Evolutionary conservation across 176 grass and related monocot genomes (phyloP).

Genomic region (Lolium rigidum): DNA sequence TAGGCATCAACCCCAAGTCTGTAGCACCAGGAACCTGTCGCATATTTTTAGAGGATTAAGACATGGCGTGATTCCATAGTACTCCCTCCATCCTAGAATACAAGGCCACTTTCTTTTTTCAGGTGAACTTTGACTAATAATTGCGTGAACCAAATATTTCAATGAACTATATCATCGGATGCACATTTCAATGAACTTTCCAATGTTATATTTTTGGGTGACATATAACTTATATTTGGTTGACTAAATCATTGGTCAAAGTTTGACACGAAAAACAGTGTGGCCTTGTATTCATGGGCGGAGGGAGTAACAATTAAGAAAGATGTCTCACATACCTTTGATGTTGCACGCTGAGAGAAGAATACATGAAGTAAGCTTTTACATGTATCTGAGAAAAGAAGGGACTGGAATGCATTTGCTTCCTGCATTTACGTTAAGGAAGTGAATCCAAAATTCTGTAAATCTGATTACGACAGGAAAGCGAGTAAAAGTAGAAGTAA

Average conservation of each 20-base stretch:
- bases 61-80: conserved; percentile 18
- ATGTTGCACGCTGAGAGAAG: conserved; percentile 84
- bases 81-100: no score
- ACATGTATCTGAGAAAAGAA: conserved; percentile 93
- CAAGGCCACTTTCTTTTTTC: no score
- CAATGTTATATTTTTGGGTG: no score
- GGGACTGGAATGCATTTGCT: conserved; percentile 68
- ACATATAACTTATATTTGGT: no score
- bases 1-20: conserved; percentile 75
- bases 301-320: conserved; percentile 32
- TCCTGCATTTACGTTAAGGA: conserved; percentile 65
- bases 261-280: no score
- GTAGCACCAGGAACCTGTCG: conserved; percentile 82
- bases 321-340: conserved; percentile 61
- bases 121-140: no score
- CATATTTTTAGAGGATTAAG: conserved; percentile 34
- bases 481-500: background rate
- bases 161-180: no score
- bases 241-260: no score
- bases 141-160: no score
- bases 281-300: no score
- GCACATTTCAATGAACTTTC: no score
- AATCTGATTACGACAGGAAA: background rate
- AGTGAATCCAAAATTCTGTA: conserved; percentile 36
- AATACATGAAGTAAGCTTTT: conserved; percentile 89